Percentiles rank a stretch among this genome's conserved stretches.
Conservation (phyloP, 1,284 basidiomycete species). For the Sanghuangporus weigelae region DNA sequence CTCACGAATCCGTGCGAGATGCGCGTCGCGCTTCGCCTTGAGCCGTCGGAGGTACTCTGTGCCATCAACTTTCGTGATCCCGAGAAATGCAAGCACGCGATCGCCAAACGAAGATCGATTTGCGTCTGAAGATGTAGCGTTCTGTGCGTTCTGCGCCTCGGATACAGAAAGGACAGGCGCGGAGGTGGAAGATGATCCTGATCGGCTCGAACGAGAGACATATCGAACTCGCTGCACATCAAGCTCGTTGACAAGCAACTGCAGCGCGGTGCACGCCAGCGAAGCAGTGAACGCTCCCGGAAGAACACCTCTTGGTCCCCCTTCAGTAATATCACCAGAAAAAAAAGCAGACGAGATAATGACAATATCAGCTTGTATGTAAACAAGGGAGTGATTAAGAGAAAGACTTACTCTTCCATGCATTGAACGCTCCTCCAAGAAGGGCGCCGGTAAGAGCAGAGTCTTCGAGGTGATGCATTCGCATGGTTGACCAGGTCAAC, state of each 20-base stretch:
- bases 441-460: conserved; percentile 58
- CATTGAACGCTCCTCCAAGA: conserved; percentile 48
- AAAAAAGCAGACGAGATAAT: neutral
- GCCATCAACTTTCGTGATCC: conserved; percentile 51
- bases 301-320: conserved; percentile 35
- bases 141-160: neutral
- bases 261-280: conserved; percentile 50
- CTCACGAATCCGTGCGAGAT: conserved; percentile 49
- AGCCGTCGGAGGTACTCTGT: conserved; percentile 57
- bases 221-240: conserved; percentile 50
- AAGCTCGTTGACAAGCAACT: conserved; percentile 62
- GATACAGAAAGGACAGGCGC: neutral
- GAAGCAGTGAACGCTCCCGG: conserved; percentile 53
- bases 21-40: conserved; percentile 44
- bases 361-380: neutral
- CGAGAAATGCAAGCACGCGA: conserved; percentile 39
- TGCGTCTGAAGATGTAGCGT: conserved; percentile 4
- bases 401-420: conserved; percentile 38
- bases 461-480: conserved; percentile 54
- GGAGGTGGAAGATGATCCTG: neutral
- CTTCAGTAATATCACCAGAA: conserved; percentile 25
- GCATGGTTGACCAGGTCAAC: conserved; percentile 45
- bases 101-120: conserved; percentile 23
- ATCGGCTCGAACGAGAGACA: conserved; percentile 28
- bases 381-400: neutral